Evolutionary conservation across 1,139 yeast species (phyloP), one percentile per base, ranked within the genome.

Genomic region (Pichia sp.): DNA sequence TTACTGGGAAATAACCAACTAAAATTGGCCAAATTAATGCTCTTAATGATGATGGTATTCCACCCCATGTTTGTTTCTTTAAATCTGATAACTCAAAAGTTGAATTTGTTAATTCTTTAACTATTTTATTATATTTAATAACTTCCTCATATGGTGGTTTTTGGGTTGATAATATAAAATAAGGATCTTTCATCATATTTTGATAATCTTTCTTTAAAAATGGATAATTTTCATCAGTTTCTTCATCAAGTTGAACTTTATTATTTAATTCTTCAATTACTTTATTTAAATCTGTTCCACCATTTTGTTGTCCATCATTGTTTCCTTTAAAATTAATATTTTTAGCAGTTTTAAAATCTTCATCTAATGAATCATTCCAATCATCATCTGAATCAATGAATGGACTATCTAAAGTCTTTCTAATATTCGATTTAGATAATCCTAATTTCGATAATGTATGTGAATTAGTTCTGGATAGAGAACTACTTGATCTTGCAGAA

Each of bases 11-110:
- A 61, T 92, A 92, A 0, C 98, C 98, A 41, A 90, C 71, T 39
- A 92, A 65, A 28, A 90, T 67, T 63, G 87, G 95, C 99, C 99
- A 92, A 9, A 87, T 78, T 42, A 83, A 67, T 0, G 97, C 89
- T 48, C 97, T 71, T 48, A 90, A 70, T 49, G 82, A 83, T 20
- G 74, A 69, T 0, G 98, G 98, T 11, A 94, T 78, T 1, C 99
- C 98, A 55, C 90, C 85, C 98, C 98, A 92, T 10, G 96, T 78
- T 43, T 89, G 71, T 59, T 82, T 80, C 51, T 87, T 76, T 47
- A 92, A 70, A 39, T 83, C 92, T 36, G 72, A 69, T 43, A 80
- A 60, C 53, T 85, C 83, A 34, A 90, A 80, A 35, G 76, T 75
- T 23, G 79, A 76, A 31, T 76, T 74, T 16, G 78, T 72, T 39